Evolutionary conservation across 148 eudicot genomes (phyloP).

Genomic region (Camellia lanceoleosa): DNA sequence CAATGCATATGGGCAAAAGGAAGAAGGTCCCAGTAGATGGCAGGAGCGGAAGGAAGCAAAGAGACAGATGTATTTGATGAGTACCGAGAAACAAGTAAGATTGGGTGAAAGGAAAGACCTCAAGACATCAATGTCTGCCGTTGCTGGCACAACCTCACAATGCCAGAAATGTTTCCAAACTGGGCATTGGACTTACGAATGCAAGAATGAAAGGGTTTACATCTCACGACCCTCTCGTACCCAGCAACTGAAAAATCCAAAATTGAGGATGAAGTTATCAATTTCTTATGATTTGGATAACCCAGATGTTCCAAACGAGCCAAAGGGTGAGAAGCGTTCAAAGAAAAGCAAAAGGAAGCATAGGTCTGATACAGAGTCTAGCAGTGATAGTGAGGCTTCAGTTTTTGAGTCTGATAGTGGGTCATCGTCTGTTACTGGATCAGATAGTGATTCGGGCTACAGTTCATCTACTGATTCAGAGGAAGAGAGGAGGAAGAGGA

Average conservation of each 20-base stretch:
- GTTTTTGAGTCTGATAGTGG: constrained; percentile 67
- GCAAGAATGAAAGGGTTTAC: constrained; percentile 90
- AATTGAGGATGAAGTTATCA: constrained; percentile 57
- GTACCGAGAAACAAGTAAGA: constrained; percentile 89
- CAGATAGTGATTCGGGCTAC: constrained; percentile 67
- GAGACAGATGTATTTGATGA: constrained; percentile 95
- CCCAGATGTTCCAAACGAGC: constrained; percentile 46
- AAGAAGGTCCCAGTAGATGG: constrained; percentile 99
- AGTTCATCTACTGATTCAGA: constrained; percentile 75
- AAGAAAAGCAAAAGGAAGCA: constrained; percentile 75
- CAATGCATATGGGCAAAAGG: constrained; percentile 98
- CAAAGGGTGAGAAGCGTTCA: constrained; percentile 41
- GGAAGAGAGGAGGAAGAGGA: constrained; percentile 61
- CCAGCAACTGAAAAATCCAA: constrained; percentile 82
- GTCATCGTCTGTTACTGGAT: constrained; percentile 52
- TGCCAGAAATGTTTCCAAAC: constrained; percentile 90
- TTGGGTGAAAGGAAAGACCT: constrained; percentile 79
- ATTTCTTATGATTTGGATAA: constrained; percentile 56
- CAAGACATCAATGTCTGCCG: constrained; percentile 38
- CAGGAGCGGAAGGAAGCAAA: constrained; percentile 97
- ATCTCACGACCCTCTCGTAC: constrained; percentile 87
- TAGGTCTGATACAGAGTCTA: constrained; percentile 58
- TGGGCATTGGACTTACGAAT: constrained; percentile 96
- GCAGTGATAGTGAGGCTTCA: constrained; percentile 66
- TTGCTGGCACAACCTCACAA: constrained; percentile 43